Evolutionary conservation across 148 eudicot species (phyloP).

Genomic region (Persicaria maculosa): DNA sequence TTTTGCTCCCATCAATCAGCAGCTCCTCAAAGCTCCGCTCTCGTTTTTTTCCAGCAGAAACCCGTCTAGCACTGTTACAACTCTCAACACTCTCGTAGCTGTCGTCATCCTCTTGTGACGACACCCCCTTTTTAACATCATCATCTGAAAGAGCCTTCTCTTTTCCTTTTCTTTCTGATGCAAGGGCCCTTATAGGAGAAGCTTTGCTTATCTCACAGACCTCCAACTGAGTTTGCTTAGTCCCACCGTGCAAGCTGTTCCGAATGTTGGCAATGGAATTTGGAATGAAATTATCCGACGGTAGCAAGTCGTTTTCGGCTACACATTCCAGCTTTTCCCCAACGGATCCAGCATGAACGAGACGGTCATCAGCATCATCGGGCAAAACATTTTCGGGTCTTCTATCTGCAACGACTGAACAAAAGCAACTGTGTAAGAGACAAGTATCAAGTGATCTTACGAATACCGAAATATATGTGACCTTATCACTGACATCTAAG

Average conservation of each 20-base stretch:
- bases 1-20: constrained; percentile 27
- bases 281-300: constrained; percentile 13
- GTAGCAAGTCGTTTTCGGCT: constrained; percentile 34
- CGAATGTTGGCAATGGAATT: not conserved
- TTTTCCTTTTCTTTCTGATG: constrained; percentile 29
- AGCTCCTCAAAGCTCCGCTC: constrained; percentile 21
- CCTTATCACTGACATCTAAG: too few species aligned
- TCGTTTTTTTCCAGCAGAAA: constrained; percentile 25
- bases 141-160: constrained; percentile 33
- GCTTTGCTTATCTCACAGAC: constrained; percentile 17
- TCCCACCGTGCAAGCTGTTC: not conserved
- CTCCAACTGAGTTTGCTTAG: constrained; percentile 11
- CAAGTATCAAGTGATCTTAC: too few species aligned
- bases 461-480: too few species aligned
- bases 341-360: not conserved
- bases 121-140: constrained; percentile 13
- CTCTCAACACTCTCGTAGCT: constrained; percentile 52
- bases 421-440: too few species aligned
- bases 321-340: constrained; percentile 27
- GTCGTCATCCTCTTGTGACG: constrained; percentile 27
- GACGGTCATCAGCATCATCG: constrained; percentile 6
- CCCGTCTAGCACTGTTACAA: constrained; percentile 36
- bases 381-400: constrained; percentile 9
- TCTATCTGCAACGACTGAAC: constrained; percentile 1
- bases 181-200: constrained; percentile 21